Percentiles rank a stretch among this genome's conserved stretches.
These are phyloP conservation scores for Boeremia exigua DNA, from an alignment of 2,329 filamentous ascomycete genomes.

Conservation along the genomic window DNA sequence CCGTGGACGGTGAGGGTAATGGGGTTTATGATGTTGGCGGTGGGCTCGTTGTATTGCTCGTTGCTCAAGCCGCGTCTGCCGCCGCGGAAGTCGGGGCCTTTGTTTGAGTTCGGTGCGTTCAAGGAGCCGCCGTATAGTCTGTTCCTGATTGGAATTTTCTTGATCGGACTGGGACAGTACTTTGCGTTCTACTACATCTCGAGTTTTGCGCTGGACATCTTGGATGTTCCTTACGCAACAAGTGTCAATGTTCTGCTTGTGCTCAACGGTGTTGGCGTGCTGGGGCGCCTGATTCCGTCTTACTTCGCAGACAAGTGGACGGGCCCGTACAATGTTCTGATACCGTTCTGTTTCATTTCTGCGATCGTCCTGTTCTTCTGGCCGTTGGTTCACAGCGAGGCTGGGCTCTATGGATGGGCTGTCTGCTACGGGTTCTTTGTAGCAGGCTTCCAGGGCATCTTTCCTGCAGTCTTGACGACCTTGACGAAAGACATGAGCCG, in stretches of 20 bases:
- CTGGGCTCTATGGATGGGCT: slow-evolving; percentile 53
- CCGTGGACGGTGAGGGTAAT: slow-evolving; percentile 69
- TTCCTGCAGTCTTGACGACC: slow-evolving; percentile 51
- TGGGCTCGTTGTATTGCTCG: slow-evolving; percentile 42
- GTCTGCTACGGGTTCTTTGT: slow-evolving; percentile 54
- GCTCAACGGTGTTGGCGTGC: slow-evolving; percentile 62
- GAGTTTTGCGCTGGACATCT: slow-evolving; percentile 48
- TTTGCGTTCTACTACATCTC: slow-evolving; percentile 57
- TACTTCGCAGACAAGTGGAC: slow-evolving; percentile 60
- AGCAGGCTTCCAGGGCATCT: slow-evolving; percentile 55
- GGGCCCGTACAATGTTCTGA: slow-evolving; percentile 63
- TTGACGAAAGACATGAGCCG: slow-evolving; percentile 57
- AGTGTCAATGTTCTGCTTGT: slow-evolving; percentile 64
- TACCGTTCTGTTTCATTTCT: slow-evolving; percentile 57
- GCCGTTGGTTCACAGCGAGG: slow-evolving; percentile 55
- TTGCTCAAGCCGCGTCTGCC: slow-evolving; percentile 52
- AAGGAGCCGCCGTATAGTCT: slow-evolving; percentile 50
- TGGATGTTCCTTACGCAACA: slow-evolving; percentile 57
- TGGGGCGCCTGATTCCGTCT: slow-evolving; percentile 61
- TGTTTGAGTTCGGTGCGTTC: slow-evolving; percentile 52
- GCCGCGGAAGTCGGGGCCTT: slow-evolving; percentile 51
- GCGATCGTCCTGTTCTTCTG: slow-evolving; percentile 62
- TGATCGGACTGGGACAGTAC: slow-evolving; percentile 46
- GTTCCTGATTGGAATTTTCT: slow-evolving; percentile 44
- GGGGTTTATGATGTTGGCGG: slow-evolving; percentile 64